Conservation (phyloP, 345 rosid species). For the Dipteronia dyeriana region DNA sequence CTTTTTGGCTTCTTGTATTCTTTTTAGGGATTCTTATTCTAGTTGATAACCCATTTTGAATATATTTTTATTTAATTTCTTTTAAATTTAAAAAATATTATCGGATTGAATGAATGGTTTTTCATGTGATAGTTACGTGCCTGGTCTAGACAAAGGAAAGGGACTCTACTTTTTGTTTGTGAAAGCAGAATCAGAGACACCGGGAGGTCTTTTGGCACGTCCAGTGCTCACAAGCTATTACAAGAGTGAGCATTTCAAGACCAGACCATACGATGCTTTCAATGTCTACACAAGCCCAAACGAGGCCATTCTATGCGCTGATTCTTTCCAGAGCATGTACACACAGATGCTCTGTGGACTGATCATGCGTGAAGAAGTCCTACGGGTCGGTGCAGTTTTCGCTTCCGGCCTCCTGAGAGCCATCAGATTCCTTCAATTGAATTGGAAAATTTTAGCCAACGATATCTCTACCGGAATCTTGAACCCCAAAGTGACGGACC, state of each 20-base stretch:
- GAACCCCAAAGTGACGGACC: conserved; percentile 54
- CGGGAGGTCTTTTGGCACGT: conserved; percentile 81
- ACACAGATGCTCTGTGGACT: conserved; percentile 89
- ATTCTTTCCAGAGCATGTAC: conserved; percentile 92
- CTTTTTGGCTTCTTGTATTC: background rate
- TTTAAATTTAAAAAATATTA: background rate
- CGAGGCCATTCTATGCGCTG: conserved; percentile 82
- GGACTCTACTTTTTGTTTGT: conserved; percentile 81
- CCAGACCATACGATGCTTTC: conserved; percentile 77
- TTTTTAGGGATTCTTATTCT: background rate
- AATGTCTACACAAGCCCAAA: conserved; percentile 81
- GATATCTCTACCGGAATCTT: conserved; percentile 68
- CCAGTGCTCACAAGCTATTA: conserved; percentile 95
- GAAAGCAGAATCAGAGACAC: conserved; percentile 79
- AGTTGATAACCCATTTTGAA: background rate
- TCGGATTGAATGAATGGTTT: no score
- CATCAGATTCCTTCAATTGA: conserved; percentile 68
- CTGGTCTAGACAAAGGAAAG: conserved; percentile 84
- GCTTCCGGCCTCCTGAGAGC: conserved; percentile 91
- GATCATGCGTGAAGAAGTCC: conserved; percentile 62
- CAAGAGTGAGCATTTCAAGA: conserved; percentile 80
- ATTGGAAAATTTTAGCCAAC: conserved; percentile 59
- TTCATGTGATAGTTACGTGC: conserved; percentile 50
- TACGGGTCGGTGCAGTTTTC: conserved; percentile 87
- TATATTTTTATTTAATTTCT: background rate